Evolutionary conservation across 495 filamentous ascomycete species (phyloP).

Genomic region (Xeromyces bisporus): DNA sequence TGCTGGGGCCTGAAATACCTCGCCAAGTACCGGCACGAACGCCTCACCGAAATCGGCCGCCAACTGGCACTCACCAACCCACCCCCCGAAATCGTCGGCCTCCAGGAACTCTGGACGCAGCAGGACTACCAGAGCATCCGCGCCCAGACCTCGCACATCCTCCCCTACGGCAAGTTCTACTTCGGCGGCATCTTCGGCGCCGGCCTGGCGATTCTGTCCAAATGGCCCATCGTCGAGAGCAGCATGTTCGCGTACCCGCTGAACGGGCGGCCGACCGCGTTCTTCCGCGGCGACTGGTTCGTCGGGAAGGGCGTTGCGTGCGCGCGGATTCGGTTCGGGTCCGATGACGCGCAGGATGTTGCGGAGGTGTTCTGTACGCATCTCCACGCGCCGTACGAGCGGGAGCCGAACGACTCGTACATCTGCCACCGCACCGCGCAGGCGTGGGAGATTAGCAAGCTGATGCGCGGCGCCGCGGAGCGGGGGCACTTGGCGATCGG

Average conservation of each 20-base stretch:
- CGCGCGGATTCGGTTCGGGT: constrained; percentile 61
- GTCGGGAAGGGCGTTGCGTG: constrained; percentile 90
- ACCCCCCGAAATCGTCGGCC: constrained; percentile 66
- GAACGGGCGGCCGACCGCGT: constrained; percentile 83
- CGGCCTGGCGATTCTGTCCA: constrained; percentile 80
- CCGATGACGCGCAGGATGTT: constrained; percentile 44
- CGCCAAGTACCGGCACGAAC: constrained; percentile 59
- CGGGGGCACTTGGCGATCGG: constrained; percentile 72
- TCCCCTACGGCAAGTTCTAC: constrained; percentile 95
- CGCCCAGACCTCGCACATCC: constrained; percentile 48
- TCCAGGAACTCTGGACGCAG: constrained; percentile 94
- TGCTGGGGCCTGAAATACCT: constrained; percentile 94
- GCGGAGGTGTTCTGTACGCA: constrained; percentile 89
- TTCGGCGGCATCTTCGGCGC: constrained; percentile 75
- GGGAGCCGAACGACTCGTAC: constrained; percentile 66
- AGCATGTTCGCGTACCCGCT: constrained; percentile 75
- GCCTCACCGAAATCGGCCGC: constrained; percentile 68
- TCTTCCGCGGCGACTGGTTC: constrained; percentile 81
- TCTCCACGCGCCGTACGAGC: constrained; percentile 81
- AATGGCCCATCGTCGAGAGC: constrained; percentile 92
- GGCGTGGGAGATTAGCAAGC: constrained; percentile 91
- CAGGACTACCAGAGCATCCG: constrained; percentile 78
- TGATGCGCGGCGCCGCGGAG: constrained; percentile 72
- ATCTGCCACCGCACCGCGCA: constrained; percentile 80
- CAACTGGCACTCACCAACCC: constrained; percentile 50